Evolutionary conservation across 1,139 yeast species (phyloP), one percentile per base, ranked within the genome.

Genomic region (Geotrichum histeridarum): DNA sequence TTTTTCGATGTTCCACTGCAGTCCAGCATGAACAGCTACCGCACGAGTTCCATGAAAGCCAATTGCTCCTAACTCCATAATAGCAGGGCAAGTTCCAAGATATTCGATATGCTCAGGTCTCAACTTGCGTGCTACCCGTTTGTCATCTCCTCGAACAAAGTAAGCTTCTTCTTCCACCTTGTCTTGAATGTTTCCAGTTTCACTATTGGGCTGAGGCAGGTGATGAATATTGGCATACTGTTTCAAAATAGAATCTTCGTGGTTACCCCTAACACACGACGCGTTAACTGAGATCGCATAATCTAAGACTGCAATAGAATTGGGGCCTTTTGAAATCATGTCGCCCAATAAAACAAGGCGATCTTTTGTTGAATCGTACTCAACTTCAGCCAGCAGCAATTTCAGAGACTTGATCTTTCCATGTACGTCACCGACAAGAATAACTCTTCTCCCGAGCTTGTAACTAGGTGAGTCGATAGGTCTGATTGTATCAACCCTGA

Each of bases 401-500:
- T 67, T 66, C 55, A 90, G 73, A 63, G 81, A 79, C 5, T 72
- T 70, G 61, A 76, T 80, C 63, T 85, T 84, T 1, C 97, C 98
- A 69, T 91, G 98, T 22, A 91, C 80, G 68, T 91, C 98, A 4
- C 98, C 98, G 36, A 91, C 76, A 55, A 90, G 67, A n/a, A 91
- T 75, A 31, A 86, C 65, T 60, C 57, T 41, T 17, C 43, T 45
- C 6, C 42, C 42, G 17, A 17, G 43, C 8, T 36, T 31, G 9
- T 50, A 33, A 17, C 30, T 44, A 1, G 55, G 55, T 14, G 43
- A 31, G 31, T 44, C 39, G 32, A 35, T 45, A 3, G 36, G 36
- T 30, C 43, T 17, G 11, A 53, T 27, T 6, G 53, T 12, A 9
- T 53, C 50, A 12, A 53, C 55, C 8, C 42, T 17, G 3, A 53